Evolutionary conservation across 73 alveolate species (phyloP).

Genomic region (Stentor roeselii): DNA sequence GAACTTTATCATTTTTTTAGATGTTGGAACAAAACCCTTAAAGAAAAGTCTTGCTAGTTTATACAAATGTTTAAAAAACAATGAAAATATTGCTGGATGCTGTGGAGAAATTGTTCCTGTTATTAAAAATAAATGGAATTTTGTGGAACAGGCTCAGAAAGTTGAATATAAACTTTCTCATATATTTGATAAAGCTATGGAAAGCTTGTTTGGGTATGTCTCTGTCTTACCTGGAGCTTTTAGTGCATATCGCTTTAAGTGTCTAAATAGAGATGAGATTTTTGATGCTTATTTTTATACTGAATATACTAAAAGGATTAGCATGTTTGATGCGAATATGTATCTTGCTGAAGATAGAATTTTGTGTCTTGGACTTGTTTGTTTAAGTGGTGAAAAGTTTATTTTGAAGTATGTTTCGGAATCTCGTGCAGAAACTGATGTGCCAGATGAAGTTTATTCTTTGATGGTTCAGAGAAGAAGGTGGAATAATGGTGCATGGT

Average conservation of each 20-base stretch:
- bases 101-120: slow-evolving; percentile 31
- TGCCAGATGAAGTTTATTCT: background rate
- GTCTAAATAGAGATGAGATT: background rate
- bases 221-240: slow-evolving; percentile 53
- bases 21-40: slow-evolving; percentile 47
- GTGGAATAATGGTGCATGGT: slow-evolving; percentile 21
- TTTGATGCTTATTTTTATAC: background rate
- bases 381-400: background rate
- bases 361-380: slow-evolving; percentile 48
- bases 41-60: background rate
- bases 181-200: slow-evolving; percentile 13
- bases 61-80: background rate
- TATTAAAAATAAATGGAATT: background rate
- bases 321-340: slow-evolving; percentile 42
- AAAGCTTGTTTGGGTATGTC: slow-evolving; percentile 25
- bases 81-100: slow-evolving; percentile 21
- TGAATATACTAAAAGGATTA: background rate
- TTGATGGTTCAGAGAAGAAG: slow-evolving; percentile 18
- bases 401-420: slow-evolving; percentile 33
- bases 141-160: background rate
- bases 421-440: slow-evolving; percentile 42
- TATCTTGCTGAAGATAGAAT: slow-evolving; percentile 67
- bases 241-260: slow-evolving; percentile 36
- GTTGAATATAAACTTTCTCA: slow-evolving; percentile 28
- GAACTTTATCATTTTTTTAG: slow-evolving; percentile 37